phyloP scores from a whole-genome alignment of 345 rosid genomes.

The Acer negundo region DNA sequence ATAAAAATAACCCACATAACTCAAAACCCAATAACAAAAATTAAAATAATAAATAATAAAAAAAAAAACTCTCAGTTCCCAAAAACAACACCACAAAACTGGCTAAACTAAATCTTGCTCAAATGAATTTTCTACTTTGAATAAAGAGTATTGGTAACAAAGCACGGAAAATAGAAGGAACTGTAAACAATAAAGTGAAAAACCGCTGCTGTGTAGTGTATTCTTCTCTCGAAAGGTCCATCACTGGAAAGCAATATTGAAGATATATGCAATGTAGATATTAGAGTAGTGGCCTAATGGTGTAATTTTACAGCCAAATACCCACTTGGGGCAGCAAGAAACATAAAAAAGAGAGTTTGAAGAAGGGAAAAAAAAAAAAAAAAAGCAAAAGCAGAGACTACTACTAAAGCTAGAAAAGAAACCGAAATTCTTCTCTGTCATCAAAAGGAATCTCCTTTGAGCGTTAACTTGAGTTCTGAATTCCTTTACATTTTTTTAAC shows the following conservation, averaged over 20 bases:
- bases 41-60: neutral
- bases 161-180: neutral
- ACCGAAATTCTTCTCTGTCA: constrained; percentile 25
- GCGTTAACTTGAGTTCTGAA: constrained; percentile 2
- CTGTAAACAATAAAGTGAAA: constrained; percentile 22
- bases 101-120: neutral
- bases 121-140: too few relatives aligned
- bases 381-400: constrained; percentile 18
- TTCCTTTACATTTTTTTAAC: constrained; percentile 17
- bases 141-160: neutral
- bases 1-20: constrained; percentile 21
- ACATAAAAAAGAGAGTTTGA: constrained; percentile 18
- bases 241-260: constrained; percentile 9
- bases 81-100: constrained; percentile 17
- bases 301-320: constrained; percentile 13
- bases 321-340: constrained; percentile 34
- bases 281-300: neutral
- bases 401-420: constrained; percentile 24
- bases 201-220: neutral
- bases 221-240: constrained; percentile 14
- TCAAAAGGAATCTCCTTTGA: constrained; percentile 39
- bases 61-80: constrained; percentile 16
- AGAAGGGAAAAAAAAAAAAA: constrained; percentile 13
- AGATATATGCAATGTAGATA: neutral
- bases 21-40: constrained; percentile 19